Conservation (phyloP, 73 alveolate species). For the Paramecium caudatum region DNA sequence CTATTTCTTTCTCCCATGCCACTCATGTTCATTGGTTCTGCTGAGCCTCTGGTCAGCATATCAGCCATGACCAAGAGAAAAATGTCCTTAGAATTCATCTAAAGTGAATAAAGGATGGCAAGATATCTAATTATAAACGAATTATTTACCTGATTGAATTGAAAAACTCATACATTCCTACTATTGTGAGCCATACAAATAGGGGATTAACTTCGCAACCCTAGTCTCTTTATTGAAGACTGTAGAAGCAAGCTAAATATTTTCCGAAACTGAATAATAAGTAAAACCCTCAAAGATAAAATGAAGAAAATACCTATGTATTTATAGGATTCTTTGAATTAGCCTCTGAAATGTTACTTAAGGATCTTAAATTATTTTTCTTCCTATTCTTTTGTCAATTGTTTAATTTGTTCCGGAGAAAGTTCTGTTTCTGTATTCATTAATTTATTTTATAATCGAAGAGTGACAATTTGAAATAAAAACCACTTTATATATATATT, state of each 20-base stretch:
- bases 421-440: slow-evolving; percentile 21
- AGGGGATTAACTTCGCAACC: neutral
- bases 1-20: slow-evolving; percentile 41
- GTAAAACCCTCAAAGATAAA: neutral
- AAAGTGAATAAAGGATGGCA: neutral
- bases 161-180: slow-evolving; percentile 33
- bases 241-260: neutral
- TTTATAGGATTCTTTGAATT: slow-evolving; percentile 14
- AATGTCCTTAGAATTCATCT: slow-evolving; percentile 18
- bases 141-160: slow-evolving; percentile 6
- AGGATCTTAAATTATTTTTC: neutral
- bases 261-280: slow-evolving; percentile 2
- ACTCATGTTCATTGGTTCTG: neutral
- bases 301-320: neutral
- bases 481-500: neutral
- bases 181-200: neutral
- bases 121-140: neutral
- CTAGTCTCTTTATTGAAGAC: neutral
- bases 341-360: neutral
- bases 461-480: neutral
- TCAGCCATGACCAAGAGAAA: slow-evolving; percentile 30
- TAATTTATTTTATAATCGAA: neutral
- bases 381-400: neutral
- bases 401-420: slow-evolving; percentile 2
- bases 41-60: neutral